A percentile compares a stretch with the other conserved stretches of the same genome.
Conservation (phyloP, 805 yeast species). For the Scheffersomyces coipomensis region DNA sequence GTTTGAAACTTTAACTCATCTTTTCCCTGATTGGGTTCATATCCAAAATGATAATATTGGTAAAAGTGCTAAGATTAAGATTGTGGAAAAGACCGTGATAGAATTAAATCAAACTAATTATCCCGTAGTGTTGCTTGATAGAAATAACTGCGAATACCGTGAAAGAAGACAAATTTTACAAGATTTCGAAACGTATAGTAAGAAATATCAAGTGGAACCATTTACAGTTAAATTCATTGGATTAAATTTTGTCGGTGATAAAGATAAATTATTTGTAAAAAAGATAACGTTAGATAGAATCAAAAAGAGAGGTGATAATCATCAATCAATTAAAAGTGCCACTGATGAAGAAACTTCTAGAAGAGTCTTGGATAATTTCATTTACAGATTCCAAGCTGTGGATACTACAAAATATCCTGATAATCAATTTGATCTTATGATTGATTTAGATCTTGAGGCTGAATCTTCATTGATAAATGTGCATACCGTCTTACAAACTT, state of each 20-base stretch:
- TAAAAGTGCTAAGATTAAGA: conserved; percentile 44
- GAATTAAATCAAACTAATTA: conserved; percentile 16
- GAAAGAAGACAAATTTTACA: conserved; percentile 70
- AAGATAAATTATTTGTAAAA: conserved; percentile 39
- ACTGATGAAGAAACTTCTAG: conserved; percentile 50
- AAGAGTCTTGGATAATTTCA: conserved; percentile 72
- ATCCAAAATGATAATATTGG: conserved; percentile 78
- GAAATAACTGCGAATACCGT: conserved; percentile 72
- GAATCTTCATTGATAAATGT: conserved; percentile 49
- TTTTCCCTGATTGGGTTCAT: conserved; percentile 66
- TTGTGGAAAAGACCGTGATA: conserved; percentile 47
- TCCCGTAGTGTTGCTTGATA: conserved; percentile 66
- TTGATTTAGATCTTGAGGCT: conserved; percentile 49
- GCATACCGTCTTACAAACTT: conserved; percentile 31
- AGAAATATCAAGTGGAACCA: conserved; percentile 35
- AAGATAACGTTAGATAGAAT: conserved; percentile 60
- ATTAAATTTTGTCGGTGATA: conserved; percentile 53
- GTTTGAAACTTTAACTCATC: conserved; percentile 51
- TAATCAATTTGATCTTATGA: conserved; percentile 58
- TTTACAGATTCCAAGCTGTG: conserved; percentile 65
- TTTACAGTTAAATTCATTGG: conserved; percentile 58
- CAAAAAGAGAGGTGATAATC: conserved; percentile 75
- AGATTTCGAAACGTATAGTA: conserved; percentile 35
- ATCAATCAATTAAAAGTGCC: conserved; percentile 69
- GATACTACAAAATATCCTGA: conserved; percentile 55